A percentile compares a stretch with the other conserved stretches of the same genome.
These are phyloP conservation scores for Cyphellophora attinorum DNA, from an alignment of 2,329 filamentous ascomycete genomes.

Conservation along the genomic window DNA sequence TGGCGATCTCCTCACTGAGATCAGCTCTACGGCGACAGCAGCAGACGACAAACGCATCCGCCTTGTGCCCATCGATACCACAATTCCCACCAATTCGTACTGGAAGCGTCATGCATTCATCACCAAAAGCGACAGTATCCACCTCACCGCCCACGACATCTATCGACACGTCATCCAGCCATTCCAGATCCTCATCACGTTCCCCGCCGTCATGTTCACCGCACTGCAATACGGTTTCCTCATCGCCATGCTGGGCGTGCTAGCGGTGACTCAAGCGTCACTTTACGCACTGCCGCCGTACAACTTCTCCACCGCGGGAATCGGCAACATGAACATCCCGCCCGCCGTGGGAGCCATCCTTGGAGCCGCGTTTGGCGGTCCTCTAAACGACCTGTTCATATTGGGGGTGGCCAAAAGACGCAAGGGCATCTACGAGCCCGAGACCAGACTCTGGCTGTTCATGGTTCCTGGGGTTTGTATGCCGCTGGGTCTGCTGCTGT, in stretches of 20 bases:
- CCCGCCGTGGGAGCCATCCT: constrained; percentile 31
- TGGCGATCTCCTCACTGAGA: constrained; percentile 1
- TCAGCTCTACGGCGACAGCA: too few species aligned
- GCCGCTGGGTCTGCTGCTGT: constrained; percentile 27
- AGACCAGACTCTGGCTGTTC: constrained; percentile 32
- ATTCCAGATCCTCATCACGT: constrained; percentile 18
- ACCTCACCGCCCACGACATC: constrained; percentile 18
- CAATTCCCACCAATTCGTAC: constrained; percentile 33
- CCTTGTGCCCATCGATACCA: constrained; percentile 17
- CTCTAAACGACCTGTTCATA: constrained; percentile 28
- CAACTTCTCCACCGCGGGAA: constrained; percentile 19
- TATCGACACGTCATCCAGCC: constrained; percentile 21
- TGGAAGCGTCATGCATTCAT: constrained; percentile 31
- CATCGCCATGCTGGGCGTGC: constrained; percentile 25
- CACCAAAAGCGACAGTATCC: too few species aligned
- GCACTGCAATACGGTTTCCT: constrained; percentile 28
- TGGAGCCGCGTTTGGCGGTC: constrained; percentile 28
- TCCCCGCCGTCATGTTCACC: constrained; percentile 26
- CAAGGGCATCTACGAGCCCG: constrained; percentile 37
- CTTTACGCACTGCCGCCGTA: constrained; percentile 24
- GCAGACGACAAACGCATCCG: not conserved
- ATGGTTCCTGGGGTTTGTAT: constrained; percentile 20
- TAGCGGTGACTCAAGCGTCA: constrained; percentile 21
- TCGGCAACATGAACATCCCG: constrained; percentile 22
- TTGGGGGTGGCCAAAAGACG: constrained; percentile 32